Evolutionary conservation across 73 alveolate genomes (phyloP).

Genomic region (Paraurostyla sp.): DNA sequence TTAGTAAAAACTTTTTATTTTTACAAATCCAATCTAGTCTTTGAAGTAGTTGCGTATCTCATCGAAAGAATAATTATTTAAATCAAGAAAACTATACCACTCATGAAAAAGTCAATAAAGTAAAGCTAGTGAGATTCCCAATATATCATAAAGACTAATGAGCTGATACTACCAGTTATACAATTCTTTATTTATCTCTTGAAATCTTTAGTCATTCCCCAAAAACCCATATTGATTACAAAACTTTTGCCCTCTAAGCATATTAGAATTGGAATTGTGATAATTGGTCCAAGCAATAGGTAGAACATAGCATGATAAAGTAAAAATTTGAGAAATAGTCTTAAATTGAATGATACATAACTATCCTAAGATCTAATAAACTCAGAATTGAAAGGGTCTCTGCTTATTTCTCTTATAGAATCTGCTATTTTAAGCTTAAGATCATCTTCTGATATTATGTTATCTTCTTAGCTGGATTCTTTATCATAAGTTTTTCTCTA

Average conservation of each 20-base stretch:
- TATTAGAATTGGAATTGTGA: background rate
- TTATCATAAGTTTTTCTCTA: too few relatives aligned
- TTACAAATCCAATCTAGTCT: background rate
- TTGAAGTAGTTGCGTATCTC: background rate
- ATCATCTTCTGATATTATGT: too few relatives aligned
- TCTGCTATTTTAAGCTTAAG: background rate
- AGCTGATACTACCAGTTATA: background rate
- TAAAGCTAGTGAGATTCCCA: background rate
- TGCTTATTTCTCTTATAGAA: background rate
- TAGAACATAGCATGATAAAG: background rate
- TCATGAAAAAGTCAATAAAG: background rate
- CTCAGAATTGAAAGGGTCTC: slow-evolving; percentile 15
- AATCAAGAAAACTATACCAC: background rate
- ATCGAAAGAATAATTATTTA: background rate
- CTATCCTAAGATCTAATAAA: background rate
- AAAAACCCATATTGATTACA: slow-evolving; percentile 1
- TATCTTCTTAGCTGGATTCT: too few relatives aligned
- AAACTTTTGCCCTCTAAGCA: background rate
- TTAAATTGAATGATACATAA: background rate
- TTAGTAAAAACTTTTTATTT: background rate
- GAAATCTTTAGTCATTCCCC: background rate
- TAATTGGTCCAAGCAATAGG: background rate
- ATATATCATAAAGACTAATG: background rate
- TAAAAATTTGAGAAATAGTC: background rate
- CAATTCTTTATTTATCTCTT: background rate